A percentile compares a stretch with the other conserved stretches of the same genome.
These are phyloP conservation scores for Exophiala sp. DNA, from an alignment of 2,329 filamentous ascomycete genomes.

Conservation along the genomic window DNA sequence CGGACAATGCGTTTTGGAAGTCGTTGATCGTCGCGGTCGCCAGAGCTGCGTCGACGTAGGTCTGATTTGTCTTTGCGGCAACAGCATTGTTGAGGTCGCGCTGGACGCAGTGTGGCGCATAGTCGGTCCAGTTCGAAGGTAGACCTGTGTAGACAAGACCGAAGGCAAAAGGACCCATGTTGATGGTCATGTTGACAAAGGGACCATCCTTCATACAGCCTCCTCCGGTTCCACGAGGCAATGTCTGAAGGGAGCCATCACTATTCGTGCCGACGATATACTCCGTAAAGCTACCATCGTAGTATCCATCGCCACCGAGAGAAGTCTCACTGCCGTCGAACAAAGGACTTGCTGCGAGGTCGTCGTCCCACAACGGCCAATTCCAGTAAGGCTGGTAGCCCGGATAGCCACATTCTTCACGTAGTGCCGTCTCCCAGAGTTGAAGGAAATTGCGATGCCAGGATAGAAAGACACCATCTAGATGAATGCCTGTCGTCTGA, in stretches of 20 bases:
- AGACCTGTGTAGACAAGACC: not conserved
- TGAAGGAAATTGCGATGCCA: constrained; percentile 38
- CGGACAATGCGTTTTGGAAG: constrained; percentile 40
- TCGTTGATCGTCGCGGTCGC: constrained; percentile 29
- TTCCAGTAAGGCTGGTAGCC: constrained; percentile 45
- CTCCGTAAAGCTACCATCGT: constrained; percentile 26
- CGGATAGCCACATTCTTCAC: constrained; percentile 38
- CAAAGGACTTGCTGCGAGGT: constrained; percentile 42
- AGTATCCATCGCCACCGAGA: constrained; percentile 45
- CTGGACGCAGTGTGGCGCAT: constrained; percentile 33
- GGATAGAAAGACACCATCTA: constrained; percentile 32
- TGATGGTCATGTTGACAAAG: constrained; percentile 35
- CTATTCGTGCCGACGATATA: constrained; percentile 34
- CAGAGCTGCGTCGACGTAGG: constrained; percentile 19
- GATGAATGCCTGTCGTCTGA: constrained; percentile 45
- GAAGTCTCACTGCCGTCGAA: constrained; percentile 49
- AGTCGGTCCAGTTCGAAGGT: constrained; percentile 15
- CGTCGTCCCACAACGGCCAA: constrained; percentile 40
- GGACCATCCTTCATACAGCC: constrained; percentile 37
- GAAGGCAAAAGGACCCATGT: constrained; percentile 29
- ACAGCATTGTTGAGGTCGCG: constrained; percentile 25
- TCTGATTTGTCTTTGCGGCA: constrained; percentile 27
- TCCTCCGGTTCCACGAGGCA: constrained; percentile 39
- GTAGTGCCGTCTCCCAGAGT: constrained; percentile 34
- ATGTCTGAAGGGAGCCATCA: constrained; percentile 21